A percentile compares a stretch with the other conserved stretches of the same genome.
Conservation (phyloP, 176 grass and related monocot genomes). For the Aegilops speltoides region DNA sequence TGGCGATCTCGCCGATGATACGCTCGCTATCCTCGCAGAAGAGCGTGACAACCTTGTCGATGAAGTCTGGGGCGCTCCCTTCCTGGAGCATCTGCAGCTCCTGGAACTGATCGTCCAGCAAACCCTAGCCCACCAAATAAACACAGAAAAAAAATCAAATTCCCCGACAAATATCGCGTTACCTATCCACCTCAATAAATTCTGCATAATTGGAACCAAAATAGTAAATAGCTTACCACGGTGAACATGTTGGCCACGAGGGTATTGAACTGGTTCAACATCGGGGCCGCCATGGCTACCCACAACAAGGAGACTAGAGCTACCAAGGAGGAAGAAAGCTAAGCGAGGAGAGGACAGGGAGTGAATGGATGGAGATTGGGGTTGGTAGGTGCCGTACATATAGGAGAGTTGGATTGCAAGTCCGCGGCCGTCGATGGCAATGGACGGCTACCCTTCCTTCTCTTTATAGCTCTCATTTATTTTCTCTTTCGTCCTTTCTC, state of each 20-base stretch:
- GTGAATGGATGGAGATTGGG: background rate
- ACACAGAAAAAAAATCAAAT: background rate
- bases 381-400: background rate
- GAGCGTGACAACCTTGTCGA: slow-evolving; percentile 50
- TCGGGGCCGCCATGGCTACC: slow-evolving; percentile 32
- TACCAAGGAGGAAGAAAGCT: background rate
- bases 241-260: slow-evolving; percentile 44
- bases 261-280: slow-evolving; percentile 29
- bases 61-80: slow-evolving; percentile 26
- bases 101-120: slow-evolving; percentile 60
- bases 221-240: slow-evolving; percentile 11
- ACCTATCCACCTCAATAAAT: background rate
- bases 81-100: slow-evolving; percentile 56
- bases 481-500: background rate
- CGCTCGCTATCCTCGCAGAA: slow-evolving; percentile 61
- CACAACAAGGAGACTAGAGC: background rate
- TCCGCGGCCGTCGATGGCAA: background rate
- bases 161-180: background rate
- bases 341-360: background rate
- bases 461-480: background rate
- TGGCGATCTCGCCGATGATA: slow-evolving; percentile 45
- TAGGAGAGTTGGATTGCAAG: background rate
- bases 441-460: background rate
- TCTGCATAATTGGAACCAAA: background rate
- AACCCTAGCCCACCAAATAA: slow-evolving; percentile 32